These are phyloP conservation scores for Cercospora sesami DNA, from an alignment of 2,329 filamentous ascomycete genomes.

Conservation along the genomic window DNA sequence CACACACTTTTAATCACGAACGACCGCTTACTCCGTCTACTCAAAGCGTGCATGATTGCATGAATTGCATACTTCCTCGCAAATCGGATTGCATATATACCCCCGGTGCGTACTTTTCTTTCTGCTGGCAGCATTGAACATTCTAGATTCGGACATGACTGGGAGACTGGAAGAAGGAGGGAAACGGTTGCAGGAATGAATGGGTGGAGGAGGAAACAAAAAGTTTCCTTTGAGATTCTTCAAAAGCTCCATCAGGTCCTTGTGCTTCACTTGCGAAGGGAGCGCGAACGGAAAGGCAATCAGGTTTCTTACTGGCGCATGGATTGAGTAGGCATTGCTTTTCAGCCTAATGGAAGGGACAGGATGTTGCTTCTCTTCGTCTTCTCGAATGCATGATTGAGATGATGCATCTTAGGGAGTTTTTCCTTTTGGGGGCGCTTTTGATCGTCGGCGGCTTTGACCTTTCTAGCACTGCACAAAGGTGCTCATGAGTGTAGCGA, in stretches of 20 bases:
- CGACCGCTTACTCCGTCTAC: background rate
- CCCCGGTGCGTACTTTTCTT: background rate
- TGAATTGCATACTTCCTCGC: background rate
- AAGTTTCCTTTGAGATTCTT: background rate
- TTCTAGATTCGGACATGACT: background rate
- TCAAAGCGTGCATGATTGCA: background rate
- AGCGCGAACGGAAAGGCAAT: background rate
- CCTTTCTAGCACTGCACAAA: background rate
- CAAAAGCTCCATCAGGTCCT: background rate
- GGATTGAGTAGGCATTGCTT: background rate
- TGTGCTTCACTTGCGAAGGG: background rate
- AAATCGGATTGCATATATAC: background rate
- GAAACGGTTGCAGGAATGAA: background rate
- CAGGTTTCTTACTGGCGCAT: background rate
- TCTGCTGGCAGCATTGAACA: constrained; percentile 1
- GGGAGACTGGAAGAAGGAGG: background rate
- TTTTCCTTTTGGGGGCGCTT: background rate
- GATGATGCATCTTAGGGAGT: background rate
- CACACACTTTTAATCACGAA: background rate
- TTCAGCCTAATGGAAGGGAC: background rate
- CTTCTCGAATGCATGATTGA: background rate
- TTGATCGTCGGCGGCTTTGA: background rate
- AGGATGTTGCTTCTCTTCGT: background rate
- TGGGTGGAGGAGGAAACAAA: background rate
- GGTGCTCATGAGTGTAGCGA: background rate